Evolutionary conservation across 306 rosid species (phyloP).

Genomic region (Canavalia ensiformis): DNA sequence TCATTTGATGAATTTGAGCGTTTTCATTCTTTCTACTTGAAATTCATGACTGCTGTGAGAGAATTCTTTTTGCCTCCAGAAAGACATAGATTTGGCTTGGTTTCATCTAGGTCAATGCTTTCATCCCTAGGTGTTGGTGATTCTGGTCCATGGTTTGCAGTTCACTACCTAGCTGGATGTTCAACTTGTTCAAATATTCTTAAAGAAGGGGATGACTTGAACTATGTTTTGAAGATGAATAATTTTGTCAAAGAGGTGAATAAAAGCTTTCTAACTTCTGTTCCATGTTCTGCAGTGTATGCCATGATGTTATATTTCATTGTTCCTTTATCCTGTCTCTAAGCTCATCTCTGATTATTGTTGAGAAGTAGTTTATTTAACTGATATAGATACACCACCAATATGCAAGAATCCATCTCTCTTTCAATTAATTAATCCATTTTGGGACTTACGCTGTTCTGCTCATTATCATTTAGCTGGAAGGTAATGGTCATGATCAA

Average conservation of each 20-base stretch:
- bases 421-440: constrained; percentile 26
- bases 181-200: constrained; percentile 76
- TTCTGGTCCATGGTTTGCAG: constrained; percentile 81
- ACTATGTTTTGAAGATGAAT: constrained; percentile 58
- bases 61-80: constrained; percentile 80
- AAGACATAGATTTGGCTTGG: constrained; percentile 74
- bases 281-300: constrained; percentile 18
- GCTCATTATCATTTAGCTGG: constrained; percentile 70
- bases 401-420: constrained; percentile 2
- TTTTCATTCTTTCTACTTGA: constrained; percentile 75
- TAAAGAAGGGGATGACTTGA: constrained; percentile 75
- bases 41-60: constrained; percentile 73
- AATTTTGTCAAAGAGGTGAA: constrained; percentile 78
- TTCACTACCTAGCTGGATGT: constrained; percentile 71
- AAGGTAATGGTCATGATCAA: constrained; percentile 60
- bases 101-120: constrained; percentile 78
- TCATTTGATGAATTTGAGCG: constrained; percentile 65
- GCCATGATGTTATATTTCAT: constrained; percentile 4
- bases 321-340: neutral
- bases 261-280: constrained; percentile 41
- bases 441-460: constrained; percentile 38
- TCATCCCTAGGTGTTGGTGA: constrained; percentile 79
- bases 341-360: constrained; percentile 13
- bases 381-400: neutral
- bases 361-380: constrained; percentile 37